Evolutionary conservation across 2,329 filamentous ascomycete species (phyloP), one percentile per base, ranked within the genome.

Genomic region (Cladophialophora yegresii): DNA sequence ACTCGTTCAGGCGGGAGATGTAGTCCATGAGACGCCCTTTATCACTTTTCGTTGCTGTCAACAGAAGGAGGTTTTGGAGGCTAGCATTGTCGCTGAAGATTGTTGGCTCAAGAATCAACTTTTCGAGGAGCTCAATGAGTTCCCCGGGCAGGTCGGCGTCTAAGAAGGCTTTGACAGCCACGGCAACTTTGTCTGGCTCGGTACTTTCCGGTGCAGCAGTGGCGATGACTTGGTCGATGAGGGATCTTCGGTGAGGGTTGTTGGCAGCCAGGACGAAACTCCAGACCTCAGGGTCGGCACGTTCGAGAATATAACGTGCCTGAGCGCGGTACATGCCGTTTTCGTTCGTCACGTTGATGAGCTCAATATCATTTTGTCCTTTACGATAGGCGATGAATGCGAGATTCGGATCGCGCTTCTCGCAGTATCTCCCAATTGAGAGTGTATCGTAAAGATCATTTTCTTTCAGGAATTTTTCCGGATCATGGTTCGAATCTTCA

Each of bases 241-340:
- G 87, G 23, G 93, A 96, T 64, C 95, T 89, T 49, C 95, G 90
- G 76, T 98, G 92, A 68, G 96, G 87, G 79, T 99, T 99, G 84
- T 97, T 98, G 72, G 92, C 88, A 77, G 90, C 96, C 36, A 99
- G 84, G 13, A 98, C 95, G 75, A 97, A 99, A 58, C 85, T 84
- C 96, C 96, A 99, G 54, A 99, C 87, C 77, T 99, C 95, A 2
- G 83, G 77, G 73, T 99, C 95, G 43, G 91, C 89, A 70, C 95
- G 89, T 73, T 97, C 93, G 58, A 99, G 83, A 26, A 99, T 84
- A 78, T 99, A 99, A 43, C 95, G 89, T 64, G 93, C 93, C 78
- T 99, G 95, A n/a, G 91, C 91, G 73, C 93, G 90, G 85, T 96
- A 99, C 95, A 99, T 99, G n/a, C 91, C 89, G 80, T 99, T 99